phyloP scores from a whole-genome alignment of 2,329 filamentous ascomycete genomes.

The Aspergillus sp. region DNA sequence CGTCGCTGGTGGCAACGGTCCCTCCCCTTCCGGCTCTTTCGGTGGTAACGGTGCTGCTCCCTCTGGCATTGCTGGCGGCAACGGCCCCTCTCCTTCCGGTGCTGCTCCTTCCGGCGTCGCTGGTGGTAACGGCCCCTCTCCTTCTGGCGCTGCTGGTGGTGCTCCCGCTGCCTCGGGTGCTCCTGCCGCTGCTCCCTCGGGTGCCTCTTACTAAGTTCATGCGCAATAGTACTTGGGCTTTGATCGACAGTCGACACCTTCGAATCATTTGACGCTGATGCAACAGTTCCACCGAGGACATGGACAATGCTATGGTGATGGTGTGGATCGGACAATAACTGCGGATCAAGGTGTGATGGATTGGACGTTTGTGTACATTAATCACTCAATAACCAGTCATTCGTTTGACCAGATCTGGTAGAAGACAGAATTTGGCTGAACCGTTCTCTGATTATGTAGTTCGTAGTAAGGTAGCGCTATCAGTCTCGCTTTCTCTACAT shows the following conservation, averaged over 20 bases:
- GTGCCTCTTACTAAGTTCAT: not conserved
- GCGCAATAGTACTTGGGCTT: not conserved
- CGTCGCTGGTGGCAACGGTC: not conserved
- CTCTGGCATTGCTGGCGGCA: not conserved
- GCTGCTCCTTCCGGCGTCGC: not conserved
- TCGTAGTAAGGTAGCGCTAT: too few species aligned
- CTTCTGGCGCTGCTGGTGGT: not conserved
- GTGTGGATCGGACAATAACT: too few species aligned
- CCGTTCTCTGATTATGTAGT: not conserved
- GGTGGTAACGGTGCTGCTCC: not conserved
- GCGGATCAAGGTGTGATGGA: not conserved
- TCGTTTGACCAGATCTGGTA: not conserved
- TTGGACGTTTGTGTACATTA: not conserved
- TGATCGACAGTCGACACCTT: not conserved
- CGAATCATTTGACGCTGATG: not conserved
- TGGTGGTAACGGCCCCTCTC: not conserved
- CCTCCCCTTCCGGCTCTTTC: not conserved
- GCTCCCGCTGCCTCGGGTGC: constrained; percentile 1
- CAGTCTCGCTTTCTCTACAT: too few species aligned
- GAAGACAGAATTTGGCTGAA: not conserved
- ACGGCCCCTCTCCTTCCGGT: not conserved
- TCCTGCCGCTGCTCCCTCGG: not conserved
- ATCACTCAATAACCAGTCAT: not conserved
- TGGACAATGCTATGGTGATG: too few species aligned
- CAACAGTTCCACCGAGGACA: not conserved